phyloP scores from a whole-genome alignment of 805 yeast genomes.

The Ogataea kodamae region DNA sequence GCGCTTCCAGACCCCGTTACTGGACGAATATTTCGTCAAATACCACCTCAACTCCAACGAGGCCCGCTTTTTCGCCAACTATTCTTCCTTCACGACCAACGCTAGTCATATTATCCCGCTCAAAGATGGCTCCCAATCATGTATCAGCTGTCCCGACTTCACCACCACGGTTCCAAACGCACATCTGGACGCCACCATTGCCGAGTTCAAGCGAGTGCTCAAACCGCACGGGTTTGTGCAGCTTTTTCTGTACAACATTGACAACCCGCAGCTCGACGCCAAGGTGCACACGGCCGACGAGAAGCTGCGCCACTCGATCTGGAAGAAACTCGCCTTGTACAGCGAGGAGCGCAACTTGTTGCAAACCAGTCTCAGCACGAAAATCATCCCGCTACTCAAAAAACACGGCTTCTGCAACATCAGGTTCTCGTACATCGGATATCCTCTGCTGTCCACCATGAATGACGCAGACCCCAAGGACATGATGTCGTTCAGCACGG shows the following conservation, averaged over 20 bases:
- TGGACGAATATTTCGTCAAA: slow-evolving; percentile 21
- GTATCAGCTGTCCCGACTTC: slow-evolving; percentile 30
- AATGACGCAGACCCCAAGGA: slow-evolving; percentile 11
- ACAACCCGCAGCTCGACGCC: slow-evolving; percentile 6
- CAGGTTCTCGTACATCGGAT: slow-evolving; percentile 24
- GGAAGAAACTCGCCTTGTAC: slow-evolving; percentile 21
- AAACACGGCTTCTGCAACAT: slow-evolving; percentile 27
- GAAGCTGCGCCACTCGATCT: slow-evolving; percentile 18
- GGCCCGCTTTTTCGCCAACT: slow-evolving; percentile 23
- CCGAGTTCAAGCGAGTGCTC: slow-evolving; percentile 31
- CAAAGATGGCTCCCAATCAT: slow-evolving; percentile 26
- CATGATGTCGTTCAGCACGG: slow-evolving; percentile 8
- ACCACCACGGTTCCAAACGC: slow-evolving; percentile 16
- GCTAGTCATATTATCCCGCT: slow-evolving; percentile 28
- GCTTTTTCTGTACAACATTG: slow-evolving; percentile 29
- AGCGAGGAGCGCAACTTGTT: slow-evolving; percentile 14
- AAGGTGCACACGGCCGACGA: slow-evolving; percentile 15
- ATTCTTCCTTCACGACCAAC: slow-evolving; percentile 33
- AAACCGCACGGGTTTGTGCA: slow-evolving; percentile 31
- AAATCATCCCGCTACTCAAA: slow-evolving; percentile 22
- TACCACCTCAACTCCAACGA: slow-evolving; percentile 24
- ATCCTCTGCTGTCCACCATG: slow-evolving; percentile 25
- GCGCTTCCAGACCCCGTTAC: slow-evolving; percentile 19
- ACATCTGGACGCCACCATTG: slow-evolving; percentile 21
- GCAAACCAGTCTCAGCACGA: slow-evolving; percentile 19